phyloP scores from a whole-genome alignment of 495 filamentous ascomycete species.

The Penicillium lividum region DNA sequence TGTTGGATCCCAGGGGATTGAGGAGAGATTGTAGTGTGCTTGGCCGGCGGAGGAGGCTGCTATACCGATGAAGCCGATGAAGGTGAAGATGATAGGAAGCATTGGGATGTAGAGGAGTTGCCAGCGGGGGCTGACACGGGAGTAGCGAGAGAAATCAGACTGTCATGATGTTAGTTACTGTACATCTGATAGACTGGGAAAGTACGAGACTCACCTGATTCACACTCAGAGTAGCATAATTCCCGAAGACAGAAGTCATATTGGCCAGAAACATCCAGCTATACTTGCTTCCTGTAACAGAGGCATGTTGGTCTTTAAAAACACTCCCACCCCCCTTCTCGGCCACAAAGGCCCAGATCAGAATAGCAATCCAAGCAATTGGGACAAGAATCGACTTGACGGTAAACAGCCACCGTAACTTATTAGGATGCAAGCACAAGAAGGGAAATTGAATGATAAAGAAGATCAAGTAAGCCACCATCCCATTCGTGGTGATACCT shows the following conservation, averaged over 20 bases:
- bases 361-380: conserved; percentile 47
- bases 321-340: conserved; percentile 35
- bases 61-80: conserved; percentile 52
- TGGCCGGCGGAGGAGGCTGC: conserved; percentile 47
- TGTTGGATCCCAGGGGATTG: conserved; percentile 48
- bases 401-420: conserved; percentile 47
- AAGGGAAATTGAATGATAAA: conserved; percentile 49
- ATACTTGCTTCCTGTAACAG: conserved; percentile 38
- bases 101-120: conserved; percentile 50
- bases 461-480: conserved; percentile 66
- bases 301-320: conserved; percentile 33
- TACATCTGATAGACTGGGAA: background rate
- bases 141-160: conserved; percentile 53
- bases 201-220: conserved; percentile 32
- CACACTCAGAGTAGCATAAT: conserved; percentile 44
- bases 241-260: conserved; percentile 47
- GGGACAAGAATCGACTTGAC: conserved; percentile 49
- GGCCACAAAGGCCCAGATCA: conserved; percentile 50
- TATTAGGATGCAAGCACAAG: conserved; percentile 48
- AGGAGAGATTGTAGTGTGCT: conserved; percentile 36
- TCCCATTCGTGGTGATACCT: conserved; percentile 64
- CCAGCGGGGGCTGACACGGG: conserved; percentile 43
- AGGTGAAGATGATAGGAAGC: conserved; percentile 51
- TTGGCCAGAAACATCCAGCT: conserved; percentile 47
- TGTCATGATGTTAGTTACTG: conserved; percentile 10